These are phyloP conservation scores for Prunus padus DNA, from an alignment of 306 rosid species.

Conservation along the genomic window DNA sequence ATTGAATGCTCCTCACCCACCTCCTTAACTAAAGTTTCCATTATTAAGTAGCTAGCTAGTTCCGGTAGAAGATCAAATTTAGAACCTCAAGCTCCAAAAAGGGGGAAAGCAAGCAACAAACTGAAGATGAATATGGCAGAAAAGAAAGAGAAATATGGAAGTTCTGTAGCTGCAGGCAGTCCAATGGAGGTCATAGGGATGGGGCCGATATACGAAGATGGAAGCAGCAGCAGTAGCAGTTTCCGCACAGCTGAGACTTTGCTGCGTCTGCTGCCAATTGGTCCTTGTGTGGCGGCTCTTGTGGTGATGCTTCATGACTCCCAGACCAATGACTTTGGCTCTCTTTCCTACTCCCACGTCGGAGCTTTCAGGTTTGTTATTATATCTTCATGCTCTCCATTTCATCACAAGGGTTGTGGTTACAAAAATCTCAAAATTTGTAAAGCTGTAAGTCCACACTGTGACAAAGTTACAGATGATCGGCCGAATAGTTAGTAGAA, in stretches of 20 bases:
- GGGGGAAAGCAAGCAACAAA: not conserved
- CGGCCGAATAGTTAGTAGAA: not conserved
- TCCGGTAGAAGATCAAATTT: not conserved
- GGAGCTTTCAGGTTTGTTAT: constrained; percentile 65
- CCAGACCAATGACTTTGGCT: constrained; percentile 59
- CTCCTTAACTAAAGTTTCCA: not conserved
- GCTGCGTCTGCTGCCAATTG: constrained; percentile 69
- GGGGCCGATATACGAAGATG: constrained; percentile 16
- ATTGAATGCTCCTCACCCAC: not conserved
- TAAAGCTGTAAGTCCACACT: not conserved
- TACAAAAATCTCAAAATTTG: no score
- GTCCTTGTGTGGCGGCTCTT: constrained; percentile 75
- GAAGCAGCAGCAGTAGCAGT: constrained; percentile 18
- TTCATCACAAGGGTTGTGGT: not conserved
- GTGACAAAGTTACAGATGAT: not conserved
- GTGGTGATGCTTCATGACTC: constrained; percentile 81
- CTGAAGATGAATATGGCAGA: not conserved
- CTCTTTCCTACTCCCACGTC: constrained; percentile 64
- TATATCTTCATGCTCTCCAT: not conserved
- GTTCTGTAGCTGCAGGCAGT: constrained; percentile 21
- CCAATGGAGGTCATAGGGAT: constrained; percentile 30
- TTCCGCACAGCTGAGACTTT: constrained; percentile 67
- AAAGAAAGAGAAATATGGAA: constrained; percentile 8
- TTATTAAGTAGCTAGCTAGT: not conserved
- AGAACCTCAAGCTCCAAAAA: not conserved